A percentile compares a stretch with the other conserved stretches of the same genome.
Conservation (phyloP, 345 rosid species). For the Pistacia vera region DNA sequence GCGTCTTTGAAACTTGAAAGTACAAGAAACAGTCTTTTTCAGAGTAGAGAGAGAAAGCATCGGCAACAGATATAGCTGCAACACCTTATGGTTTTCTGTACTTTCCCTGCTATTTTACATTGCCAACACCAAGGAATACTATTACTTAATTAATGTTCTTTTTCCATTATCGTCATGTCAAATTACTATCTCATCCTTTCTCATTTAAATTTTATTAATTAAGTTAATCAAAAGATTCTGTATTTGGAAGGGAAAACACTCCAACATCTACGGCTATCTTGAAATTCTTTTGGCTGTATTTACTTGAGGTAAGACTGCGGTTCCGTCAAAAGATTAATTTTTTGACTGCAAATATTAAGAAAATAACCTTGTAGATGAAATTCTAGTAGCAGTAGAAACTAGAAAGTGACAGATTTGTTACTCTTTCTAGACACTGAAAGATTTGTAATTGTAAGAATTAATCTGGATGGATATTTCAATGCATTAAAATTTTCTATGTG, state of each 20-base stretch:
- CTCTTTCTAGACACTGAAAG: too few species aligned
- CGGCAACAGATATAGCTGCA: constrained; percentile 14
- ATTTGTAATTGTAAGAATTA: too few species aligned
- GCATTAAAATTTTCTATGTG: too few species aligned
- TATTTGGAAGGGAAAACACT: background rate
- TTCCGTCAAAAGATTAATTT: background rate
- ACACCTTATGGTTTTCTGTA: constrained; percentile 18
- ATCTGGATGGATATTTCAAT: too few species aligned
- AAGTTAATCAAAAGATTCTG: too few species aligned
- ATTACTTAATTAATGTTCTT: background rate
- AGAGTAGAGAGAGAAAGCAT: background rate
- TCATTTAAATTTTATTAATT: too few species aligned
- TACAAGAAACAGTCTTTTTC: constrained; percentile 25
- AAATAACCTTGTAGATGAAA: background rate
- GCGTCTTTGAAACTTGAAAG: constrained; percentile 13
- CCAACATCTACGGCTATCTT: background rate
- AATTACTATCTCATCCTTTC: background rate
- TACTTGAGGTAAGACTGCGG: background rate
- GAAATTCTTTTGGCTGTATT: background rate
- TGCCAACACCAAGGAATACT: constrained; percentile 15
- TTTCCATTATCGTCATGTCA: too few species aligned
- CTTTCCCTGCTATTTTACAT: constrained; percentile 10
- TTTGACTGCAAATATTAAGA: background rate
- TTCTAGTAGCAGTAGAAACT: too few species aligned
- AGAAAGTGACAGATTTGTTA: too few species aligned